phyloP scores from a whole-genome alignment of 306 rosid species.

The Begonia masoniana region DNA sequence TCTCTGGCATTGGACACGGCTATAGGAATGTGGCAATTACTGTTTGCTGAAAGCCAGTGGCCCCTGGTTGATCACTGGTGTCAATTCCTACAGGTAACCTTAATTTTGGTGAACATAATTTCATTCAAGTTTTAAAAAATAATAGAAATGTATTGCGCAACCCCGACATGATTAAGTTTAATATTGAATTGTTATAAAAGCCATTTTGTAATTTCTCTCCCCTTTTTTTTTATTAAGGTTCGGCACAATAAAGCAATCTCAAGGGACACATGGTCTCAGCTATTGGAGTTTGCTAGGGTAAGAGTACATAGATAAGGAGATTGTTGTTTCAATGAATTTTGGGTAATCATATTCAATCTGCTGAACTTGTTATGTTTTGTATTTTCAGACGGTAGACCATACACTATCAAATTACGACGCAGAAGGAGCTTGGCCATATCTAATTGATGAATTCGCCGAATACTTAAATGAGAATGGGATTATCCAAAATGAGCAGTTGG shows the following conservation, averaged over 20 bases:
- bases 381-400: conserved; percentile 52
- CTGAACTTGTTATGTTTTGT: conserved; percentile 4
- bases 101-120: neutral
- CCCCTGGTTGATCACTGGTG: conserved; percentile 95
- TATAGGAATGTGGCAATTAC: conserved; percentile 99
- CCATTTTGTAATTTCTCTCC: neutral
- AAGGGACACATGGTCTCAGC: conserved; percentile 98
- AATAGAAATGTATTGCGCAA: too few relatives aligned
- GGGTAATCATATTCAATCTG: neutral
- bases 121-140: too few relatives aligned
- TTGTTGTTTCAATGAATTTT: neutral
- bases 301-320: neutral
- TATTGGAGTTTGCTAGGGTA: conserved; percentile 97
- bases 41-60: conserved; percentile 98
- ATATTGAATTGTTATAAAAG: too few relatives aligned
- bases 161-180: too few relatives aligned
- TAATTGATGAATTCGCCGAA: conserved; percentile 90
- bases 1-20: conserved; percentile 98
- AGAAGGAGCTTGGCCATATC: conserved; percentile 99
- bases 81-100: conserved; percentile 80
- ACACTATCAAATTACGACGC: conserved; percentile 73
- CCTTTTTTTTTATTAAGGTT: conserved; percentile 32
- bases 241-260: conserved; percentile 94
- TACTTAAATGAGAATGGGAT: conserved; percentile 72
- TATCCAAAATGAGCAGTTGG: conserved; percentile 26